Percentiles rank a stretch among this genome's conserved stretches.
Evolutionary conservation across 257 asterid genomes (phyloP).

Genomic region (Lycium barbarum): DNA sequence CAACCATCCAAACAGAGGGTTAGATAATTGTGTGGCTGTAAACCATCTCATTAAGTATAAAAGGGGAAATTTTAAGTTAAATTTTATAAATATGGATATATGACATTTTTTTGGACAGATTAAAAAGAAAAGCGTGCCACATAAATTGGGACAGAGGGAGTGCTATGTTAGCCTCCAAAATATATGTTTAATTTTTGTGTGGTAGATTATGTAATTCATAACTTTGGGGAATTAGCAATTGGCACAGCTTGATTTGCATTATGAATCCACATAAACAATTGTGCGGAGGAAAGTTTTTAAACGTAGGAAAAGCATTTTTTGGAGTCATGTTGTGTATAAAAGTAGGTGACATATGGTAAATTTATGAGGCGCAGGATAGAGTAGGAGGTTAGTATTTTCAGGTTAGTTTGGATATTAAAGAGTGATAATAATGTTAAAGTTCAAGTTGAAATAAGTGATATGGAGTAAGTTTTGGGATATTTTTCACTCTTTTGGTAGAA

Average conservation of each 20-base stretch:
- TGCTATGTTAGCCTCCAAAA: not conserved
- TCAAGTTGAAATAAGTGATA: not conserved
- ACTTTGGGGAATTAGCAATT: not conserved
- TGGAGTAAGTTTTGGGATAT: not conserved
- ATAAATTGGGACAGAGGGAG: not conserved
- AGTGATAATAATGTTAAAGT: not conserved
- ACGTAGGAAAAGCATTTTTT: not conserved
- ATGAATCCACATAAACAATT: not conserved
- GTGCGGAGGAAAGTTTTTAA: not conserved
- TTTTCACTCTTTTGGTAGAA: not conserved
- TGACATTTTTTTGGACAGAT: no score
- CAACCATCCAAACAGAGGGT: no score
- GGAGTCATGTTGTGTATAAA: not conserved
- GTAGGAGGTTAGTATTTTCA: not conserved
- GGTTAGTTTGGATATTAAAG: not conserved
- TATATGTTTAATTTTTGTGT: not conserved
- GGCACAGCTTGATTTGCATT: not conserved
- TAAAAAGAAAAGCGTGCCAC: no score
- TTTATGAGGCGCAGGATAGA: not conserved
- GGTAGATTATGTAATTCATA: not conserved
- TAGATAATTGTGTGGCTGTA: no score
- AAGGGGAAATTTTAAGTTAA: no score
- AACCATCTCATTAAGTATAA: no score
- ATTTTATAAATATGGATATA: no score
- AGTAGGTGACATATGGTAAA: not conserved